Evolutionary conservation across 2,329 filamentous ascomycete species (phyloP).

Genomic region (Aspergillus sp.): DNA sequence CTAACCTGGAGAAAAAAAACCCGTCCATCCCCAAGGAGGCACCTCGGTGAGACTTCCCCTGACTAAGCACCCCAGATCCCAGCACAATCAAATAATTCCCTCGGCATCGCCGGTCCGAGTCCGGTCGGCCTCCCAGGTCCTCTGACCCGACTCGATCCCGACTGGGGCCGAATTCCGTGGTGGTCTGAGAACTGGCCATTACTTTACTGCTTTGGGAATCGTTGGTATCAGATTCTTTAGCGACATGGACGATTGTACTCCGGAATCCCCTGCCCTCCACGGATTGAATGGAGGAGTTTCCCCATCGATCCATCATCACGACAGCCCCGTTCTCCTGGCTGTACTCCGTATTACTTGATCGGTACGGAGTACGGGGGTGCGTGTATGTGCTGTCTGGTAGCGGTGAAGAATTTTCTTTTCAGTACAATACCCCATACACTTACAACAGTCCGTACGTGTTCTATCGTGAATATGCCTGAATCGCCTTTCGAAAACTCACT

Average conservation of each 20-base stretch:
- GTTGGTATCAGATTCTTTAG: no score
- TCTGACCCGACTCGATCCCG: slow-evolving; percentile 16
- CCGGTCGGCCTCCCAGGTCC: neutral
- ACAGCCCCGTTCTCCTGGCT: neutral
- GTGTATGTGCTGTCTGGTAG: no score
- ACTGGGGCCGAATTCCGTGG: slow-evolving; percentile 10
- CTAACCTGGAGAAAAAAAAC: slow-evolving; percentile 9
- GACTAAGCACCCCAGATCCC: neutral
- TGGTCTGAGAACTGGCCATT: slow-evolving; percentile 13
- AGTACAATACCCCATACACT: no score
- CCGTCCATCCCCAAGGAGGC: slow-evolving; percentile 11
- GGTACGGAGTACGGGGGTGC: no score
- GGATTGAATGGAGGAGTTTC: neutral
- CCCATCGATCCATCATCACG: neutral
- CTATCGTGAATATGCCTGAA: no score
- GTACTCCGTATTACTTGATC: neutral
- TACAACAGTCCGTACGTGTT: no score
- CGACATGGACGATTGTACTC: no score
- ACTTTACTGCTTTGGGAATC: slow-evolving; percentile 3
- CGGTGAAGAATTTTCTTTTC: no score
- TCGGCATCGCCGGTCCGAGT: slow-evolving; percentile 18
- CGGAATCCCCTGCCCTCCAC: no score
- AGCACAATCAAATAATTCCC: slow-evolving; percentile 5
- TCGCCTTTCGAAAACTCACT: no score
- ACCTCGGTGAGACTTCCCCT: slow-evolving; percentile 12